Base-by-base conservation (phyloP, 257 asterid species). In the Nicotiana noctiflora region DNA sequence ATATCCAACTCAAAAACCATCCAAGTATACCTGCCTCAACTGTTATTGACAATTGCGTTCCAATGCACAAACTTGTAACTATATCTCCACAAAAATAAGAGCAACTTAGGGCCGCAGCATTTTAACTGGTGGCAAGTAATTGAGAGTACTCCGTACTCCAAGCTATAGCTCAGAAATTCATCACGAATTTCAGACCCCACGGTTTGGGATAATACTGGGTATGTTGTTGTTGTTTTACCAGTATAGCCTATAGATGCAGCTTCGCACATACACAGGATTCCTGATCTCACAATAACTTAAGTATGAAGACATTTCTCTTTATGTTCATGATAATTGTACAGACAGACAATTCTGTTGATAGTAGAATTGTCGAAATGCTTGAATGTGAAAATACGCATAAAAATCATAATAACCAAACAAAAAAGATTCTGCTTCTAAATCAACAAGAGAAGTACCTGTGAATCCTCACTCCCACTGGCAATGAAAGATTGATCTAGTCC, bases 391-490 rank as follows among this genome's bases (percentile, higher is more conserved):
- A 56, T 74, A 72, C 9, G 79, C 61, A 9, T 74, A 14, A 37
- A 46, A 72, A 74, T 74, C 61, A 74, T 74, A 74, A 49, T 2
- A 23, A 49, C 40, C 9, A 40, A 8, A 2, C 2, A 8, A 49
- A 74, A 74, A 74, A 49, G 25, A 74, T 74, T 74, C 25, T 21
- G 23, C 49, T 37, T 27, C 19, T 49, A 78, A 52, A 88, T 72
- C 29, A 31, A 25, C 56, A 67, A 44, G 67, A 61, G 70, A 77
- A 62, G 21, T 87, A 95, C 99, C 97, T 87, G 95, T 32, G 99
- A 93, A 87, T 95, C 94, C 88, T 95, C 99, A 17, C 99, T 95
- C 59, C 99, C 99, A 64, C 99, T 93, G 75, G 97, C 97, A 59
- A 95, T 82, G 79, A 96, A 96, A 64, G 95, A 89, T 85, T 93